Evolutionary conservation across 106 monocot genomes (phyloP).

Genomic region (Vanilla planifolia): DNA sequence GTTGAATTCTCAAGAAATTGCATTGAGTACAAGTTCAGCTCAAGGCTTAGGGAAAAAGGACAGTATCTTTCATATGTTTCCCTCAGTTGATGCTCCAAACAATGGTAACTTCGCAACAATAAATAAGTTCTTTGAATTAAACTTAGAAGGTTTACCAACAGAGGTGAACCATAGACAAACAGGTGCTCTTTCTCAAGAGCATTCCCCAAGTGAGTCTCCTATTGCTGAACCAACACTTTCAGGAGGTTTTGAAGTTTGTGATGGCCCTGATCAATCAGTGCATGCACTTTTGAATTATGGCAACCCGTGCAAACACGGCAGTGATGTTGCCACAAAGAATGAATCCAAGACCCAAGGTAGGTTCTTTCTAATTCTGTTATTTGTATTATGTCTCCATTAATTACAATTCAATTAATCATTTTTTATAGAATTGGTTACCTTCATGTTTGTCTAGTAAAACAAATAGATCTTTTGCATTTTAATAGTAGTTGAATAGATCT

Average conservation of each 20-base stretch:
- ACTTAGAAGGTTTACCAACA: conserved; percentile 20
- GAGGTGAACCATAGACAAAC: conserved; percentile 28
- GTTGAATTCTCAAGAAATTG: conserved; percentile 23
- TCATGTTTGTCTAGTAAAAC: not conserved
- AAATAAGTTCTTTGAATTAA: conserved; percentile 21
- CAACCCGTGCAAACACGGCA: conserved; percentile 25
- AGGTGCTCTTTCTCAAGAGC: conserved; percentile 29
- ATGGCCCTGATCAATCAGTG: conserved; percentile 21
- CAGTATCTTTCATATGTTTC: conserved; percentile 21
- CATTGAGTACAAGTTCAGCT: conserved; percentile 8
- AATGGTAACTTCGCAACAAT: conserved; percentile 5
- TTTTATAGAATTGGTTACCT: too few species aligned
- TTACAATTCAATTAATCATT: not conserved
- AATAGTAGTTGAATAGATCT: not conserved
- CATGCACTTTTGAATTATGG: conserved; percentile 33
- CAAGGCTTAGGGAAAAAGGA: conserved; percentile 19
- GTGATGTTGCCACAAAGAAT: conserved; percentile 22
- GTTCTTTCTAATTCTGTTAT: conserved; percentile 4
- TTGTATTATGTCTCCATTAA: not conserved
- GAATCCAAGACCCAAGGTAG: conserved; percentile 33
- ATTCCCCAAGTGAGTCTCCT: conserved; percentile 55
- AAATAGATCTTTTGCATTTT: not conserved
- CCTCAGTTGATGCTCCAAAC: conserved; percentile 18
- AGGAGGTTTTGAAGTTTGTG: conserved; percentile 45
- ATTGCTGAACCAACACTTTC: conserved; percentile 36